Evolutionary conservation across 345 rosid species (phyloP), one percentile per base, ranked within the genome.

Genomic region (Brassica juncea): DNA sequence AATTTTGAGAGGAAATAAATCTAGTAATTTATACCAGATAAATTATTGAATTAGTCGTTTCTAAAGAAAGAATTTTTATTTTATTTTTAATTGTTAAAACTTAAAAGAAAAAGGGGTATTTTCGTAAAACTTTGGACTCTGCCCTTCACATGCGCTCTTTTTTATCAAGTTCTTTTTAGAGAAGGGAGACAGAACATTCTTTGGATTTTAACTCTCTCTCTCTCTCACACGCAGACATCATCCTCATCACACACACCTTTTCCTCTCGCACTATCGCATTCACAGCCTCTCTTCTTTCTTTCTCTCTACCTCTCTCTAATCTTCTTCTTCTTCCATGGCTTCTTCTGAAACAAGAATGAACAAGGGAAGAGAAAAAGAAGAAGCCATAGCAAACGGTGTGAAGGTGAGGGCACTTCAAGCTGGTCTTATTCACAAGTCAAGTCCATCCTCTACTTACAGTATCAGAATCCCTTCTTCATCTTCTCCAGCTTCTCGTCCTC

Each of bases 371-470:
- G 97, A 94, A 8, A 86, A 90, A 77, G 89, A 91, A 73, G 90
- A 91, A 7, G 94, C 93, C 89, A 91, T 95, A 86, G 87, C 97
- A 69, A 92, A 94, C 65, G 96, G 97, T 2, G 89, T 90, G 64
- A 96, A 91, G 82, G 68, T 93, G 19, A 84, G 97, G 78, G 93
- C 97, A 71, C 85, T 95, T 52, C 57, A 52, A 52, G 57, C 57
- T 52, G 57, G 57, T 52, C 57, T 52, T 34, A 81, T 86, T 80
- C 86, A 88, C 31, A 92, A 91, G 47, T 86, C 99, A 5, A 52
- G 57, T 19, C 57, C 57, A 5, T 52, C 57, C 21, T 81, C 85
- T 82, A 52, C 57, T 52, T 52, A 52, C 57, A 52, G 8, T 52
- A 65, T 77, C 81, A 86, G 87, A 76, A 72, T 75, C 83, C 82